Percentiles rank a stretch among this genome's conserved stretches.
phyloP scores from a whole-genome alignment of 2,329 filamentous ascomycete genomes.

The Arthrobotrys sinensis region DNA sequence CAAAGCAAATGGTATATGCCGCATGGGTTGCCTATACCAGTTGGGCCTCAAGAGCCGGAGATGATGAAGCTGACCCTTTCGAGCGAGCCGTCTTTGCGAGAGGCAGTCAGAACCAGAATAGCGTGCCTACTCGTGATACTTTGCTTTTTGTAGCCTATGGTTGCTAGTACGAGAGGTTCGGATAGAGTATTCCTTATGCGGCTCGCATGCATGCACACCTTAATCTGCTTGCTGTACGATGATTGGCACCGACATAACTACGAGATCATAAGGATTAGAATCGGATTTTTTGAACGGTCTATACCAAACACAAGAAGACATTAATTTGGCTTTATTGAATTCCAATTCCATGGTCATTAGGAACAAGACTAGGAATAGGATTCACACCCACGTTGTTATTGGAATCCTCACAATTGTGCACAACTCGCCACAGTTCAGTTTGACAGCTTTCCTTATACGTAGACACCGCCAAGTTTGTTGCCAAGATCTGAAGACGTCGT shows the following conservation, averaged over 20 bases:
- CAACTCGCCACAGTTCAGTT: neutral
- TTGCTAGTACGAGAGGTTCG: neutral
- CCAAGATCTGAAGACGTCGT: neutral
- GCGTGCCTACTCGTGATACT: neutral
- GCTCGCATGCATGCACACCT: neutral
- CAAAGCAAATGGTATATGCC: neutral
- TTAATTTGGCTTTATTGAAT: too few species aligned
- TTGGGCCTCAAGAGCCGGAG: neutral
- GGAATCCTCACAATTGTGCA: too few species aligned
- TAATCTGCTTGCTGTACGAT: too few species aligned
- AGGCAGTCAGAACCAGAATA: conserved; percentile 12
- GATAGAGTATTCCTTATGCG: neutral
- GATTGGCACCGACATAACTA: too few species aligned
- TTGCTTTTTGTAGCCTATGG: neutral
- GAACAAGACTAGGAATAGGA: too few species aligned
- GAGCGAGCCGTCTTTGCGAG: neutral
- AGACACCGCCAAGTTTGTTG: conserved; percentile 3
- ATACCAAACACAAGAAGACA: too few species aligned
- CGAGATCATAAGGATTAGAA: too few species aligned
- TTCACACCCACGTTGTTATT: too few species aligned
- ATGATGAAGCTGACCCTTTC: conserved; percentile 7
- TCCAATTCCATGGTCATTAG: too few species aligned
- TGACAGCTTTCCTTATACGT: neutral
- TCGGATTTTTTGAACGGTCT: too few species aligned
- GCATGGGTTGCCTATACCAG: neutral